phyloP scores from a whole-genome alignment of 176 grass and related monocot genomes.

The Aechmea fasciata region DNA sequence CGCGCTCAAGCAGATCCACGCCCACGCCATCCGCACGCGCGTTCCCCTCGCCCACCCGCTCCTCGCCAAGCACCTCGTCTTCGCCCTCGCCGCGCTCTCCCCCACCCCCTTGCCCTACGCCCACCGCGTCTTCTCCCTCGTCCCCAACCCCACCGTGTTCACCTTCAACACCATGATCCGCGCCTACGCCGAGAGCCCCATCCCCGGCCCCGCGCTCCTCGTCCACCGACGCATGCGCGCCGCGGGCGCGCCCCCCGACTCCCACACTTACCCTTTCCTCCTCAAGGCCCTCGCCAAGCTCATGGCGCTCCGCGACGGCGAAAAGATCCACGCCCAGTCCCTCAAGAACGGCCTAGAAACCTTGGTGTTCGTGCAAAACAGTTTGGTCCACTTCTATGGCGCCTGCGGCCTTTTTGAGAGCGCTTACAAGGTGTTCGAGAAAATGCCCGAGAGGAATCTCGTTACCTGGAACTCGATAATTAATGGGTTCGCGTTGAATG shows the following conservation, averaged over 20 bases:
- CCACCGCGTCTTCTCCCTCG: constrained; percentile 39
- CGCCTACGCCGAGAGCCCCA: constrained; percentile 37
- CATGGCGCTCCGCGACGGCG: constrained; percentile 46
- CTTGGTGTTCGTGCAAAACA: constrained; percentile 69
- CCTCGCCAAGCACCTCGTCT: constrained; percentile 70
- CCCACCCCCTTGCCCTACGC: constrained; percentile 38
- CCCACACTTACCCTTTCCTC: constrained; percentile 73
- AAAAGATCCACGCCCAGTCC: constrained; percentile 49
- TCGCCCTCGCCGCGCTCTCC: constrained; percentile 51
- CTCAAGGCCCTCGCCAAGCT: constrained; percentile 76
- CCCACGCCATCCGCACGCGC: constrained; percentile 44
- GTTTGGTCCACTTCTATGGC: constrained; percentile 53
- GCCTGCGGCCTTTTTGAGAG: constrained; percentile 51
- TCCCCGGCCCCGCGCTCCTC: constrained; percentile 42
- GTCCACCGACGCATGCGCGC: constrained; percentile 41
- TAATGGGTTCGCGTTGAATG: constrained; percentile 62
- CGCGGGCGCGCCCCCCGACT: constrained; percentile 46
- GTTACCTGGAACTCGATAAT: constrained; percentile 77
- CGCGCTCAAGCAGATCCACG: constrained; percentile 60
- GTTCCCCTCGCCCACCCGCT: constrained; percentile 44
- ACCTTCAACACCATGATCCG: constrained; percentile 77
- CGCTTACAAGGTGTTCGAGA: constrained; percentile 66
- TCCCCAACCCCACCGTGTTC: constrained; percentile 41
- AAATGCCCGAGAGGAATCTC: constrained; percentile 47
- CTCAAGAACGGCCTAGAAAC: constrained; percentile 41